Evolutionary conservation across 2,329 filamentous ascomycete species (phyloP), one percentile per base, ranked within the genome.

Genomic region (Alternaria sp.): DNA sequence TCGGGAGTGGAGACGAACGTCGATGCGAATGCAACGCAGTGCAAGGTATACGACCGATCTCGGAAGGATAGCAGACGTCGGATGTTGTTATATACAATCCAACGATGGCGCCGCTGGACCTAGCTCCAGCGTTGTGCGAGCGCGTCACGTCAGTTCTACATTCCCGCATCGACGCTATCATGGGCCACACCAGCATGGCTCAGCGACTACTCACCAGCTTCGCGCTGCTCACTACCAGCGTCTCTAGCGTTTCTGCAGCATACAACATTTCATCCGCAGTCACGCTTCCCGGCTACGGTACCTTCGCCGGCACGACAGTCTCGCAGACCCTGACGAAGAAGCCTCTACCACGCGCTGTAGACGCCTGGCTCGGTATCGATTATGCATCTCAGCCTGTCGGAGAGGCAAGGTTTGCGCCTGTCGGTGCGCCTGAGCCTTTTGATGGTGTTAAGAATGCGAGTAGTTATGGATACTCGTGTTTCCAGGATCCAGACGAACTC

Each of bases 281-380:
- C 32, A 65, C 61, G 6, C 73, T 82, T 13, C 69, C 78, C 7
- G 79, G 74, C 8, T 82, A 82, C 49, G 81, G 81, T 19, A 74
- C 64, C 11, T 83, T 83, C 61, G 57, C 69, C 23, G 80, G 81
- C 15, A 82, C 73, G 1, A 69, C 72, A 7, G 62, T 82, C 53
- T 76, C 75, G 26, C 66, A 73, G 26, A 81, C 78, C 1, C 56
- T 81, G 36, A 81, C 74, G 28, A 78, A 79, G 51, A 71, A 75
- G 17, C 58, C 72, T 9, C 72, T 83, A 0, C 72, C 77, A 6
- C 67, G 65, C 4, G 45, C 75, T 0, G 80, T 84, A 3, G 81
- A 84, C 46, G 82, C 83, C 4, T 84, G 83, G 83, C 74, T 84
- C 2, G 82, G 82, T 1, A 82, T 84, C 26, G 81, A 83, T 67